These are phyloP conservation scores for Collybia nuda DNA, from an alignment of 768 basidiomycete species.

Conservation along the genomic window DNA sequence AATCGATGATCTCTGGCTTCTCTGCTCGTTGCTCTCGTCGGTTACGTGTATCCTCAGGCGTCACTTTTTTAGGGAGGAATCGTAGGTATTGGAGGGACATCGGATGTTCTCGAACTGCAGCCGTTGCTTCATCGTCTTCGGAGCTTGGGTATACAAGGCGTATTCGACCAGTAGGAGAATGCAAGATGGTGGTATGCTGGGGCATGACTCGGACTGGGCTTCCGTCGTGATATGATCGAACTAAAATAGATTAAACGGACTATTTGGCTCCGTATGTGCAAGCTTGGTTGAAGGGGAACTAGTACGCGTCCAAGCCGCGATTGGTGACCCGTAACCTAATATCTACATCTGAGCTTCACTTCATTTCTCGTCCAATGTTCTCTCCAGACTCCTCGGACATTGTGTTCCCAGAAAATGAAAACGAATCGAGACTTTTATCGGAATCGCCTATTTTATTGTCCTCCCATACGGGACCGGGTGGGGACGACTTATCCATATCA, in stretches of 20 bases:
- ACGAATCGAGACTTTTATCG: constrained; percentile 28
- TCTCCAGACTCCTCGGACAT: constrained; percentile 13
- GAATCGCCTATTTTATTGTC: constrained; percentile 25
- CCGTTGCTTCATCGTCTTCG: constrained; percentile 32
- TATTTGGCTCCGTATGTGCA: neutral
- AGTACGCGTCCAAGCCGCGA: too few relatives aligned
- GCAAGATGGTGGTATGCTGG: constrained; percentile 24
- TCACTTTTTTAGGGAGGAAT: constrained; percentile 34
- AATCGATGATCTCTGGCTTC: constrained; percentile 31
- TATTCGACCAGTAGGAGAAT: constrained; percentile 33
- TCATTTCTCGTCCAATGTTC: constrained; percentile 3
- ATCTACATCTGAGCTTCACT: too few relatives aligned
- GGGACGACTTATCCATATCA: constrained; percentile 33
- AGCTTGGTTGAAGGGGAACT: too few relatives aligned
- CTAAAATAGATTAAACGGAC: neutral
- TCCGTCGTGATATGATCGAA: neutral
- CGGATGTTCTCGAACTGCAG: constrained; percentile 37
- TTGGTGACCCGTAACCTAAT: neutral
- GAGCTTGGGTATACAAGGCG: constrained; percentile 31
- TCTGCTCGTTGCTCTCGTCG: constrained; percentile 33
- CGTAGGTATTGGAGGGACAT: constrained; percentile 34
- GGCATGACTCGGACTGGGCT: constrained; percentile 21
- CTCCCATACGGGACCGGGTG: constrained; percentile 25
- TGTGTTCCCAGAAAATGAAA: constrained; percentile 13
- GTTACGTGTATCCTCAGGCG: constrained; percentile 32